phyloP scores from a whole-genome alignment of 805 yeast species.

The Scheffersomyces stipitis region DNA sequence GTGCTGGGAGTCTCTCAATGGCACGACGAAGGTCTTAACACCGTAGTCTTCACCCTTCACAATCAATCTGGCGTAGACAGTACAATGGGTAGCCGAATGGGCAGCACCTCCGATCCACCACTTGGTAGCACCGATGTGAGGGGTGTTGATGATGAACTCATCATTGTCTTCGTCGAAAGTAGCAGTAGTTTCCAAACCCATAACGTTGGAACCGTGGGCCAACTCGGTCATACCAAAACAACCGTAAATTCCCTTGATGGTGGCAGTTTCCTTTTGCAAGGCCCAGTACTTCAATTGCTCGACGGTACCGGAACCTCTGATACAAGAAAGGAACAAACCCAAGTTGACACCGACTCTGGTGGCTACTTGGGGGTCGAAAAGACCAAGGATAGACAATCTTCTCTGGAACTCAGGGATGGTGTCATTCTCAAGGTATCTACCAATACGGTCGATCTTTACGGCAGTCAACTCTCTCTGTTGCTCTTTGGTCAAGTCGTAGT shows the following conservation, averaged over 20 bases:
- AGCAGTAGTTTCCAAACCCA: conserved; percentile 63
- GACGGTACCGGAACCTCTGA: conserved; percentile 84
- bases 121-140: conserved; percentile 89
- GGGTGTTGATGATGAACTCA: conserved; percentile 77
- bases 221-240: conserved; percentile 68
- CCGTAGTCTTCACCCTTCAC: conserved; percentile 87
- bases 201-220: conserved; percentile 69
- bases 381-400: conserved; percentile 57
- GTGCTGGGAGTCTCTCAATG: conserved; percentile 75
- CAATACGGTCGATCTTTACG: conserved; percentile 57
- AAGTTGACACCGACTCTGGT: conserved; percentile 87
- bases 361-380: conserved; percentile 75
- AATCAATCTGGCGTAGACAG: conserved; percentile 80
- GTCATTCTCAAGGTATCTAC: conserved; percentile 58
- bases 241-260: conserved; percentile 57
- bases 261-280: conserved; percentile 59
- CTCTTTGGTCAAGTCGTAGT: conserved; percentile 57
- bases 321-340: conserved; percentile 78
- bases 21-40: conserved; percentile 89
- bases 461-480: conserved; percentile 63
- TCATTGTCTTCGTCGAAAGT: conserved; percentile 65
- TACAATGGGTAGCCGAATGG: conserved; percentile 84
- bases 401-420: conserved; percentile 50
- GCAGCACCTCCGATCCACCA: conserved; percentile 99
- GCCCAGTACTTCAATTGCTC: conserved; percentile 87